These are phyloP conservation scores for Beauveria rudraprayagi DNA, from an alignment of 2,329 filamentous ascomycete genomes.

Conservation along the genomic window DNA sequence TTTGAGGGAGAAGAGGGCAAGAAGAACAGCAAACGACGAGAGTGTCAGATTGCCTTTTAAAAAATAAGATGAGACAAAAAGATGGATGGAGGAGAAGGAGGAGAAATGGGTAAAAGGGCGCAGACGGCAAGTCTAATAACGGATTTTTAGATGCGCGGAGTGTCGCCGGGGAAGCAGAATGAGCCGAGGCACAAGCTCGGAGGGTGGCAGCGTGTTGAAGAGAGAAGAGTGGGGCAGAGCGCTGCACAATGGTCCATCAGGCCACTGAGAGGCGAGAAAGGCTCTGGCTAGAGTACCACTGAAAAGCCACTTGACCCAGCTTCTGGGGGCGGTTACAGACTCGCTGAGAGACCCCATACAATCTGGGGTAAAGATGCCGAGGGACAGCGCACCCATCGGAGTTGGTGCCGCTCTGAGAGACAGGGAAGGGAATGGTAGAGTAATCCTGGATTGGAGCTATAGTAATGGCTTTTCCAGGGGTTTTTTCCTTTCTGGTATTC, in stretches of 20 bases:
- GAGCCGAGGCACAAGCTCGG: constrained; percentile 12
- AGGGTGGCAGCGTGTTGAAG: neutral
- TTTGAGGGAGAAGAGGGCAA: neutral
- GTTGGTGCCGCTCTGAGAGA: neutral
- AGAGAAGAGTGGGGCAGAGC: neutral
- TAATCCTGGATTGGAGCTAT: neutral
- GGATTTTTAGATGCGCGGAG: constrained; percentile 4
- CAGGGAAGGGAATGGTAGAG: neutral
- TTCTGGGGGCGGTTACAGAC: too few relatives aligned
- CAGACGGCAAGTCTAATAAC: constrained; percentile 6
- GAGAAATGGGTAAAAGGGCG: neutral
- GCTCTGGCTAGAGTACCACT: neutral
- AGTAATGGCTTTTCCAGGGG: neutral
- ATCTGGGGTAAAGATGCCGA: constrained; percentile 11
- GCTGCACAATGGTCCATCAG: neutral
- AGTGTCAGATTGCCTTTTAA: neutral
- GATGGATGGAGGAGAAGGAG: constrained; percentile 11
- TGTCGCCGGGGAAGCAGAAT: neutral
- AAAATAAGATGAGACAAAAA: constrained; percentile 9
- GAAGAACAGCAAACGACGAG: neutral
- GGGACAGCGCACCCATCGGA: neutral
- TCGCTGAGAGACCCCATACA: neutral
- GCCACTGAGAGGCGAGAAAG: neutral
- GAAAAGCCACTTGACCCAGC: neutral
- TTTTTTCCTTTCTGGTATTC: neutral